These are phyloP conservation scores for Castanea sativa DNA, from an alignment of 306 rosid genomes.

Conservation along the genomic window DNA sequence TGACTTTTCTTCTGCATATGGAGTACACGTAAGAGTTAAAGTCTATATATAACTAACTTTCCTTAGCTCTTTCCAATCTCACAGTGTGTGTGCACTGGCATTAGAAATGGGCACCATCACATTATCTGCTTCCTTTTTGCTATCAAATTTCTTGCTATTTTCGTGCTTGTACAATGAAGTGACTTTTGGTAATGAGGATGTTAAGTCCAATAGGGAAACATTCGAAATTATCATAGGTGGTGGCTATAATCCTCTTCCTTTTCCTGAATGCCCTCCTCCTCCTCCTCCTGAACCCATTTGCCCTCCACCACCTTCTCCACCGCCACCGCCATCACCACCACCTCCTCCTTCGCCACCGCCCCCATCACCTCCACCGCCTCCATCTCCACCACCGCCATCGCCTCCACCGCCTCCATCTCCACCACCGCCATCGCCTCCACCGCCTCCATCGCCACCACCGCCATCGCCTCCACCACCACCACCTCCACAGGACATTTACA, in stretches of 20 bases:
- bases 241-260: slow-evolving; percentile 24
- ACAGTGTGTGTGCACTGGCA: not conserved
- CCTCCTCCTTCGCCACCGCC: not conserved
- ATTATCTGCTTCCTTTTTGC: slow-evolving; percentile 15
- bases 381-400: accelerated
- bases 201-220: slow-evolving; percentile 29
- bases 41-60: not conserved
- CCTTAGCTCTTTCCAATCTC: not conserved
- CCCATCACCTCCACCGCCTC: not conserved
- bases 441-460: accelerated
- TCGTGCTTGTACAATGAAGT: not conserved
- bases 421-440: not conserved
- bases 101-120: slow-evolving; percentile 27
- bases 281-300: slow-evolving; percentile 22
- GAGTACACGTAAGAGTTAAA: not conserved
- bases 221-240: slow-evolving; percentile 42
- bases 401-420: accelerated
- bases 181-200: not conserved
- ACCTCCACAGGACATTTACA: no score
- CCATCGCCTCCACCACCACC: not conserved
- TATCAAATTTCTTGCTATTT: slow-evolving; percentile 13
- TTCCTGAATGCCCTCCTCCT: slow-evolving; percentile 26
- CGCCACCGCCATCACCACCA: accelerated
- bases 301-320: not conserved
- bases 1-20: slow-evolving; percentile 15